phyloP scores from a whole-genome alignment of 192 early-diverging fungal genomes.

The Linnemannia hyalina region DNA sequence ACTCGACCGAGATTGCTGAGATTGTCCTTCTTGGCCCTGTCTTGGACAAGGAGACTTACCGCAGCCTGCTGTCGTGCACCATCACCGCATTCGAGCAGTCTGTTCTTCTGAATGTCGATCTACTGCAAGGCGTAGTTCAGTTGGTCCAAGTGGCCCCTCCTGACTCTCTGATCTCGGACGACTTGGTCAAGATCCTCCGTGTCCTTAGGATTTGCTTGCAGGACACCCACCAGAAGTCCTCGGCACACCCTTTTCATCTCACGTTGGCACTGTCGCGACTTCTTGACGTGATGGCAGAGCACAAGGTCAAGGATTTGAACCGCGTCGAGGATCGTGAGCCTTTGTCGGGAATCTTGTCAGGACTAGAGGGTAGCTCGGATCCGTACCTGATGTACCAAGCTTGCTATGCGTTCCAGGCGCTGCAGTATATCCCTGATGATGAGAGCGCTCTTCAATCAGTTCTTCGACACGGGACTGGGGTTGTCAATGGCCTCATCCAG shows the following conservation, averaged over 20 bases:
- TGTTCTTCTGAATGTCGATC: not conserved
- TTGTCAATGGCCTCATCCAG: not conserved
- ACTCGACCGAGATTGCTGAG: not conserved
- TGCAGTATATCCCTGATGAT: conserved; percentile 2
- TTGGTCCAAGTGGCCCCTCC: not conserved
- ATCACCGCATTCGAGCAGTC: not conserved
- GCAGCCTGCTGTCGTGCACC: not conserved
- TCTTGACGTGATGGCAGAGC: not conserved
- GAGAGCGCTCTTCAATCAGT: not conserved
- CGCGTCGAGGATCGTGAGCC: not conserved
- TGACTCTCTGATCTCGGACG: not conserved
- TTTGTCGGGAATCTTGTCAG: too few relatives aligned
- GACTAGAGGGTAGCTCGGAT: not conserved
- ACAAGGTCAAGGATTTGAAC: not conserved
- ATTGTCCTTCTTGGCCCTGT: not conserved
- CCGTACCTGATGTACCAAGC: conserved; percentile 7
- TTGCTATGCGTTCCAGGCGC: not conserved
- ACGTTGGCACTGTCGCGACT: not conserved
- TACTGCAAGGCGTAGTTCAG: not conserved
- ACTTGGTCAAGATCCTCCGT: not conserved
- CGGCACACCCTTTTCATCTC: not conserved
- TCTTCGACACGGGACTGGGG: not conserved
- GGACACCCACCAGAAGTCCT: not conserved
- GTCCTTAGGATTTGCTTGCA: not conserved
- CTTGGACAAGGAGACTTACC: not conserved